Evolutionary conservation across 345 rosid species (phyloP), one percentile per base, ranked within the genome.

Genomic region (Lagerstroemia speciosa): DNA sequence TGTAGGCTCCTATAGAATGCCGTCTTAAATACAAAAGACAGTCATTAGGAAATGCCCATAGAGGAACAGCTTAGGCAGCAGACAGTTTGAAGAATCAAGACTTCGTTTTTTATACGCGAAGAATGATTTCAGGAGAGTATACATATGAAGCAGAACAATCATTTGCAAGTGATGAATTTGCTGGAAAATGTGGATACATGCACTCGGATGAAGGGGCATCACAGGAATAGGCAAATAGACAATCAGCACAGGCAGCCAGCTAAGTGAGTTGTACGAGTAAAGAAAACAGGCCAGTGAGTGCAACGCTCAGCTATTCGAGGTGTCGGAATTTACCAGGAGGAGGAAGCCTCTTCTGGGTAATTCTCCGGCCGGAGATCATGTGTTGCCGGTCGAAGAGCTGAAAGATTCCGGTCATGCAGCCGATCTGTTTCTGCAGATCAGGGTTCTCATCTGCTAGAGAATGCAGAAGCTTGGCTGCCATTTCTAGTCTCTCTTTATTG

Each of bases 391-490:
- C 97, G 72, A 93, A 91, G 77, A 93, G 73, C 78, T 93, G 96
- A 75, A 93, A 85, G 74, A 91, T 80, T 69, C 96, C 97, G 41
- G 85, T 89, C 97, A 93, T 93, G 82, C 98, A 93, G 45, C 98
- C 98, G 15, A 91, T 89, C 81, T 93, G 93, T 84, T 86, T 93
- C 84, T 87, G 88, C 79, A 93, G 84, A 83, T 89, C 96, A 68
- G 94, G 85, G 78, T 85, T 91, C 62, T 91, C 98, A 81, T 91
- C 98, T 33, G 97, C 93, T 68, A 93, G 80, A 32, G 96, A 85
- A 83, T 91, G 95, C 65, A 93, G 79, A 74, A 93, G 91, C 78
- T 93, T 93, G 53, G 98, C 90, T 67, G 98, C 98, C 98, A 93
- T 93, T 27, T 71, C 64, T 45, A 9, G 30, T 29, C 38, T 19